Percentiles rank a stretch among this genome's conserved stretches.
These are phyloP conservation scores for Hanseniaspora clermontiae DNA, from an alignment of 805 yeast genomes.

Conservation along the genomic window DNA sequence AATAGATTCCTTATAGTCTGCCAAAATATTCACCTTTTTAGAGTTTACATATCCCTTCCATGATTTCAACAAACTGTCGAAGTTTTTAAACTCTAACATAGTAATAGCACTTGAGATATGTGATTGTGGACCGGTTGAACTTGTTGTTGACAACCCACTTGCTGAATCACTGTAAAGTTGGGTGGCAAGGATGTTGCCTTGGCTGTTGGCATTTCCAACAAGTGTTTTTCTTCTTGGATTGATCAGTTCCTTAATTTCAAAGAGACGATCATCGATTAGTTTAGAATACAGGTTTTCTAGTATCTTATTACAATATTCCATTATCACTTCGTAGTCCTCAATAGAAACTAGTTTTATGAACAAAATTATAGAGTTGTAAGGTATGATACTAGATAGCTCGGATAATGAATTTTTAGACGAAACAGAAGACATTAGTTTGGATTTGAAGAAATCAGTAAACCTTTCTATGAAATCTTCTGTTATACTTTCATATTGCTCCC, in stretches of 20 bases:
- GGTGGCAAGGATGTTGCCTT: no score
- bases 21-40: constrained; percentile 14
- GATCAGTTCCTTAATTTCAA: constrained; percentile 12
- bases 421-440: constrained; percentile 31
- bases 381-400: constrained; percentile 31
- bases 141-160: not conserved
- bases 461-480: constrained; percentile 39
- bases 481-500: constrained; percentile 45
- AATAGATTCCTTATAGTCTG: constrained; percentile 3
- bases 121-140: not conserved
- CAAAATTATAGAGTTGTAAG: constrained; percentile 38
- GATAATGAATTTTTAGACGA: constrained; percentile 24
- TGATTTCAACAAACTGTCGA: constrained; percentile 14
- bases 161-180: not conserved
- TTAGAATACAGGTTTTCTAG: constrained; percentile 22
- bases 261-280: constrained; percentile 23
- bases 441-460: constrained; percentile 33
- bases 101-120: not conserved
- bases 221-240: constrained; percentile 7
- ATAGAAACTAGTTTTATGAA: constrained; percentile 49
- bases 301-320: constrained; percentile 28
- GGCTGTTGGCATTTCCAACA: not conserved
- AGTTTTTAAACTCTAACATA: constrained; percentile 1
- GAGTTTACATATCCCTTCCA: constrained; percentile 18
- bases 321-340: constrained; percentile 33